These are phyloP conservation scores for Pythium monospermum DNA, from an alignment of 352 stramenopile genomes.

Conservation along the genomic window DNA sequence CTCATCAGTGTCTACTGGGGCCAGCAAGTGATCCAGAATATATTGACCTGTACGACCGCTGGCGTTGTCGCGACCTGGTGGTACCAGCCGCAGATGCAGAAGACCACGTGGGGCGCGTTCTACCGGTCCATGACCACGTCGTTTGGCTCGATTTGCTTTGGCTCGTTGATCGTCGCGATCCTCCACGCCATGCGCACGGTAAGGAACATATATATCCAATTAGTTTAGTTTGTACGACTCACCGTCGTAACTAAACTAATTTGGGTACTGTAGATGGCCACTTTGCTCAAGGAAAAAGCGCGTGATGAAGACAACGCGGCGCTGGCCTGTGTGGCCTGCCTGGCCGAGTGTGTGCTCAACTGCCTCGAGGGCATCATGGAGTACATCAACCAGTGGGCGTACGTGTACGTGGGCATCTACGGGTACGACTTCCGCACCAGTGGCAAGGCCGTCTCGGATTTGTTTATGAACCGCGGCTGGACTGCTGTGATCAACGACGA, in stretches of 20 bases:
- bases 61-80: constrained; percentile 95
- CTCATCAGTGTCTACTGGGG: constrained; percentile 95
- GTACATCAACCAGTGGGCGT: constrained; percentile 94
- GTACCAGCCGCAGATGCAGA: constrained; percentile 85
- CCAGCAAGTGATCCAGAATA: constrained; percentile 89
- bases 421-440: constrained; percentile 92
- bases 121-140: constrained; percentile 86
- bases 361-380: constrained; percentile 85
- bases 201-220: too few species aligned
- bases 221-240: too few species aligned
- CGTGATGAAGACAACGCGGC: constrained; percentile 70
- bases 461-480: constrained; percentile 93
- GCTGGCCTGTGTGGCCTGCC: constrained; percentile 58
- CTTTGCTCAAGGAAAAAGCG: too few species aligned
- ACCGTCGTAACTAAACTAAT: too few species aligned
- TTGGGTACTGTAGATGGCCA: too few species aligned
- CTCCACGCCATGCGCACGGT: constrained; percentile 89
- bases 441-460: constrained; percentile 88
- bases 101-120: constrained; percentile 82
- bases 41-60: constrained; percentile 90
- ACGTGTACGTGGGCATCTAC: constrained; percentile 93
- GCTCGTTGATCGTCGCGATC: constrained; percentile 92
- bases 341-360: constrained; percentile 79
- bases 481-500: constrained; percentile 96
- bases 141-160: constrained; percentile 95